Evolutionary conservation across 257 asterid genomes (phyloP), one percentile per base, ranked within the genome.

Genomic region (Solanum gandarillasii): DNA sequence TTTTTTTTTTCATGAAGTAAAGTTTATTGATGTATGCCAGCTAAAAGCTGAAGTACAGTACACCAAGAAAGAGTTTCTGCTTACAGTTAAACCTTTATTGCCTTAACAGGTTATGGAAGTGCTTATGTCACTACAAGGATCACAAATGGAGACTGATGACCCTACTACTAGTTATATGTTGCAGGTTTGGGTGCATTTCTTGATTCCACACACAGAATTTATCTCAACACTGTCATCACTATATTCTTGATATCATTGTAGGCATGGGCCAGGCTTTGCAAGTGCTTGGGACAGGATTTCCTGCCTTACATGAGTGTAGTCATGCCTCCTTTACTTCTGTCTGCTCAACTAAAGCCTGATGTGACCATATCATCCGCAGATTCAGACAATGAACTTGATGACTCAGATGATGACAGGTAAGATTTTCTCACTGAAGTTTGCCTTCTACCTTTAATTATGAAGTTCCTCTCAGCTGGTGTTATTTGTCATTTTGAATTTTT

Each of bases 251-350:
- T 81, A 8, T 81, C 85, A 14, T 79, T 81, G 70, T 85, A 96
- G 99, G 99, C 99, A 27, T 96, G 99, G 99, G 99, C 99, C 87
- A 92, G 99, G 84, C 97, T 96, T 75, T 96, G 99, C 98, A 96
- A 96, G 93, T 95, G 99, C 90, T 88, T 96, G 91, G 98, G 99
- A 83, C 98, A 95, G 91, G 99, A 96, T 93, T 96, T 96, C 91
- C 97, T 96, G 87, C 98, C 99, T 86, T 96, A 96, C 89, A 95
- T 96, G 99, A 91, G 93, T 83, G 99, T 96, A 38, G 99, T 96
- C 86, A 96, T 96, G 99, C 99, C 98, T 87, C 98, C 98, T 83
- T 88, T 96, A 92, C 95, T 96, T 86, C 97, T 88, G 90, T 96
- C 99, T 88, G 98, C 99, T 89, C 99, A 96, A 90, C 93, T 96